Conservation (phyloP, 805 yeast genomes). For the Yamadazyma endophytica region DNA sequence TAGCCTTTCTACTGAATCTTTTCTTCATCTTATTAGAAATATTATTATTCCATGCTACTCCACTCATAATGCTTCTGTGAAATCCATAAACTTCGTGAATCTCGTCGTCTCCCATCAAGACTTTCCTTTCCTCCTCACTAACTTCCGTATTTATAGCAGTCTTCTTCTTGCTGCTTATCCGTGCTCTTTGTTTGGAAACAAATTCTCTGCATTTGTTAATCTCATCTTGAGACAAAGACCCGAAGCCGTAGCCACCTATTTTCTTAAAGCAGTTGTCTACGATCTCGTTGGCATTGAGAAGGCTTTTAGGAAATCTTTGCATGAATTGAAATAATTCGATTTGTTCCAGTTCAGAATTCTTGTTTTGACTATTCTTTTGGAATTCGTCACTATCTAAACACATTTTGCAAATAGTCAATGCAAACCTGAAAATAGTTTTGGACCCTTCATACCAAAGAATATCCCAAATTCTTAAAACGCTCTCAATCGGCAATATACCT, state of each 20-base stretch:
- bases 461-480: conserved; percentile 90
- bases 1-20: conserved; percentile 17
- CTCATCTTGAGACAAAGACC: conserved; percentile 78
- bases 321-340: conserved; percentile 70
- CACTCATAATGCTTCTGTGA: conserved; percentile 43
- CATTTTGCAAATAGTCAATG: conserved; percentile 73
- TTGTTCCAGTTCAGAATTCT: conserved; percentile 33
- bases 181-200: conserved; percentile 60
- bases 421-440: conserved; percentile 75
- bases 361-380: conserved; percentile 13
- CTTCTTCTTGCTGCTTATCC: conserved; percentile 25
- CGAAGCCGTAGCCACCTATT: conserved; percentile 59
- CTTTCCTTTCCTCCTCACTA: conserved; percentile 36
- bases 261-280: conserved; percentile 75
- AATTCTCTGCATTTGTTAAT: conserved; percentile 72
- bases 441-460: conserved; percentile 90
- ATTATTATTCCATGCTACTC: conserved; percentile 62
- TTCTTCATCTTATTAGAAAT: conserved; percentile 52
- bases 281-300: conserved; percentile 65
- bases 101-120: conserved; percentile 19
- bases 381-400: conserved; percentile 63
- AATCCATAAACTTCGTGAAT: conserved; percentile 44
- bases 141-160: conserved; percentile 27
- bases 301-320: conserved; percentile 73
- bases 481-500: conserved; percentile 84